A percentile compares a stretch with the other conserved stretches of the same genome.
These are phyloP conservation scores for Marasmius fiardii DNA, from an alignment of 1,284 basidiomycete genomes.

Conservation along the genomic window DNA sequence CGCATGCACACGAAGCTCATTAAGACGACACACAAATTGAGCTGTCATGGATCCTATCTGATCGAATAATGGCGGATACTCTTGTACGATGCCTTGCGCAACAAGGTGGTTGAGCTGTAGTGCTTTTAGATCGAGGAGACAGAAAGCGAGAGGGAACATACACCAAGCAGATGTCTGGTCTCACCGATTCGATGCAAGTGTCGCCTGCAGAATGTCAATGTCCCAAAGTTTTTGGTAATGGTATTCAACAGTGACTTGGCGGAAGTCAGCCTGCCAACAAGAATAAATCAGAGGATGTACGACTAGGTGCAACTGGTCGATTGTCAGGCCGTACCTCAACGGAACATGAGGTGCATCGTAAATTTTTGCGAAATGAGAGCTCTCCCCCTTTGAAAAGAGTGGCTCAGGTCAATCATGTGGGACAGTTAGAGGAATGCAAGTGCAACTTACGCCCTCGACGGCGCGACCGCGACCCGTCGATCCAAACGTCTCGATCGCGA, in stretches of 20 bases:
- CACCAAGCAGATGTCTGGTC: conserved; percentile 90
- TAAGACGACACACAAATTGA: conserved; percentile 71
- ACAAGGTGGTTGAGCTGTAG: conserved; percentile 91
- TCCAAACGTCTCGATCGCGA: conserved; percentile 95
- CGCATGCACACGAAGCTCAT: background rate
- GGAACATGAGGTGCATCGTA: conserved; percentile 69
- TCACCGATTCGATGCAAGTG: conserved; percentile 93
- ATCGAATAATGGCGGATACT: conserved; percentile 93
- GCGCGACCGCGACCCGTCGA: conserved; percentile 94
- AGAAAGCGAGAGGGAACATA: conserved; percentile 35
- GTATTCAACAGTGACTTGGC: conserved; percentile 85
- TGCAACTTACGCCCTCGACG: conserved; percentile 67
- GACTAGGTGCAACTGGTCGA: background rate
- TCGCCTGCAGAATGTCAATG: conserved; percentile 91
- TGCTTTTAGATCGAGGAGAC: conserved; percentile 1
- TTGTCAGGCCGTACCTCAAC: conserved; percentile 48
- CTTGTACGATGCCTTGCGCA: conserved; percentile 84
- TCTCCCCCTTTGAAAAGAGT: conserved; percentile 68
- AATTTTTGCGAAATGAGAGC: conserved; percentile 88
- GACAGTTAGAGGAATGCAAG: conserved; percentile 15
- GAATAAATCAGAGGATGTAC: background rate
- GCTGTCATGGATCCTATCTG: conserved; percentile 84
- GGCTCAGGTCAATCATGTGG: conserved; percentile 5
- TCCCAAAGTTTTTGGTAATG: conserved; percentile 94
- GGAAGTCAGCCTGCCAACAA: conserved; percentile 61